phyloP scores from a whole-genome alignment of 1,284 basidiomycete species.

The Schizophyllum amplum region DNA sequence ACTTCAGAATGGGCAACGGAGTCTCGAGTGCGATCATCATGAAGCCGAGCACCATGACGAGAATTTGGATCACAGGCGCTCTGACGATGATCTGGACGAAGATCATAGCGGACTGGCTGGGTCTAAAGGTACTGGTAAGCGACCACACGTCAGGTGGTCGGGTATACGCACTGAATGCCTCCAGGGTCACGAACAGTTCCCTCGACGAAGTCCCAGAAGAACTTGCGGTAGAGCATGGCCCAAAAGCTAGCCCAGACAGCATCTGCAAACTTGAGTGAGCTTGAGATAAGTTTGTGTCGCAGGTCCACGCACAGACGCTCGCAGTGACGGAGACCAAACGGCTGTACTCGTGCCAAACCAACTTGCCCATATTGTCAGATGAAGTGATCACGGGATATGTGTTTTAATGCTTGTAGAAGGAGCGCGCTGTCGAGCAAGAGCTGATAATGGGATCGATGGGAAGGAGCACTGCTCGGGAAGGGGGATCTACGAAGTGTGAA shows the following conservation, averaged over 20 bases:
- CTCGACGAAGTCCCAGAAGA: constrained; percentile 81
- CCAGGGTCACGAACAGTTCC: constrained; percentile 67
- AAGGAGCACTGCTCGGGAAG: constrained; percentile 25
- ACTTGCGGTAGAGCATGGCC: constrained; percentile 79
- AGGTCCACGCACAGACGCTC: constrained; percentile 56
- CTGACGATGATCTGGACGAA: constrained; percentile 73
- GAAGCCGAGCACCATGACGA: constrained; percentile 52
- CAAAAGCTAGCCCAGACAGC: constrained; percentile 73
- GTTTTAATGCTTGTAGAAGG: constrained; percentile 12
- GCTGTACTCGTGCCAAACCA: constrained; percentile 78
- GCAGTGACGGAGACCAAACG: constrained; percentile 67
- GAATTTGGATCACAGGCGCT: constrained; percentile 60
- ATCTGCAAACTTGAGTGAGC: constrained; percentile 34
- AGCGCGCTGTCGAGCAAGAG: constrained; percentile 20
- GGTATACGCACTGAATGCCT: constrained; percentile 64
- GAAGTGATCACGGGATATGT: constrained; percentile 8
- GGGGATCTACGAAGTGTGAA: constrained; percentile 14
- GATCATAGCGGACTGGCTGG: constrained; percentile 45
- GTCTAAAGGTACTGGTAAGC: constrained; percentile 33
- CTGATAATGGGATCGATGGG: constrained; percentile 15
- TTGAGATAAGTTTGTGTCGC: constrained; percentile 4
- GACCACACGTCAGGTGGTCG: neutral
- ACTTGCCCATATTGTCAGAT: constrained; percentile 57
- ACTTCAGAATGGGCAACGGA: constrained; percentile 52
- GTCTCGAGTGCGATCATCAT: constrained; percentile 59